A percentile compares a stretch with the other conserved stretches of the same genome.
Conservation (phyloP, 2,329 filamentous ascomycete genomes). For the Hymenoscyphus repandus region DNA sequence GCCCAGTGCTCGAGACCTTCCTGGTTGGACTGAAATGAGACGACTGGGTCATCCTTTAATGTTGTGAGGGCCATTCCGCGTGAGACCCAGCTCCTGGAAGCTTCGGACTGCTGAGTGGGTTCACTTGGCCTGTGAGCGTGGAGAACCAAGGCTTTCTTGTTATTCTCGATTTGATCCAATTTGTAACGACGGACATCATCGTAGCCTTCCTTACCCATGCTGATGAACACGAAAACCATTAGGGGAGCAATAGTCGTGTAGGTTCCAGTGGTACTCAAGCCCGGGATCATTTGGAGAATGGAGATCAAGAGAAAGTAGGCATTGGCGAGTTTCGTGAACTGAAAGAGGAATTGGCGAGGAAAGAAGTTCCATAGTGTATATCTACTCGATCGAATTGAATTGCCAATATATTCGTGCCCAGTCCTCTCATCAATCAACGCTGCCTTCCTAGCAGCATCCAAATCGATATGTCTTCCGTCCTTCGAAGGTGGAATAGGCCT, state of each 20-base stretch:
- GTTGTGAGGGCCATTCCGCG: neutral
- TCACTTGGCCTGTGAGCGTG: conserved; percentile 11
- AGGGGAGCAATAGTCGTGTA: conserved; percentile 82
- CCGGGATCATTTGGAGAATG: conserved; percentile 84
- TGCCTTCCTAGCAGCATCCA: conserved; percentile 52
- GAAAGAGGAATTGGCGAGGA: conserved; percentile 80
- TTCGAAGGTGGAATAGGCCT: conserved; percentile 62
- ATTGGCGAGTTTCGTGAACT: conserved; percentile 91
- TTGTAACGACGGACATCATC: conserved; percentile 81
- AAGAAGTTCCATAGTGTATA: conserved; percentile 89
- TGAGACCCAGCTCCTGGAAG: neutral
- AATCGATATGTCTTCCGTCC: conserved; percentile 75
- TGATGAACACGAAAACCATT: conserved; percentile 74
- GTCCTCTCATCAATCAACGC: conserved; percentile 72
- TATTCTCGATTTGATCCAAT: conserved; percentile 82
- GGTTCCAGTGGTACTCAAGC: conserved; percentile 80
- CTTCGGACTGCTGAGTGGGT: neutral
- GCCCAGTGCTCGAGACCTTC: conserved; percentile 37
- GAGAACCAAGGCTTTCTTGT: conserved; percentile 46
- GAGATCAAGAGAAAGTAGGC: conserved; percentile 91
- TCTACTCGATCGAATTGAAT: conserved; percentile 81
- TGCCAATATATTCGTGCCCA: conserved; percentile 66
- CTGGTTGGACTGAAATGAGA: conserved; percentile 1
- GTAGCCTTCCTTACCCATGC: conserved; percentile 85
- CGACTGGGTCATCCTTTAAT: neutral